Base-by-base conservation (phyloP, 768 basidiomycete species). In the Mycena indigotica region DNA sequence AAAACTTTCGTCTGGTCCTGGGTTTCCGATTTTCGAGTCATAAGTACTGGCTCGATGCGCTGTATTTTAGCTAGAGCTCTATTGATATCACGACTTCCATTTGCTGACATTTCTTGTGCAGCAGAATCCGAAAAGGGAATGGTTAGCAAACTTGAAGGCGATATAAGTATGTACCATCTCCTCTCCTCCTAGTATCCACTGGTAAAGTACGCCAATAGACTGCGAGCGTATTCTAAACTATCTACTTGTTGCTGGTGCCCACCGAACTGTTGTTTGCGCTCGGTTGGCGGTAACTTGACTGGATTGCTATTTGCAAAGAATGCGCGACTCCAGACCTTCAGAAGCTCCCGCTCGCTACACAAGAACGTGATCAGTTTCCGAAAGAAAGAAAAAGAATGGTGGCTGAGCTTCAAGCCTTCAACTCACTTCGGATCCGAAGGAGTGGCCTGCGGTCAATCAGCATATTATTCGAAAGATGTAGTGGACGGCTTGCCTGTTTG, bases 151-250 rank as follows among this genome's bases (percentile, higher is more conserved):
- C n/a, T n/a, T n/a, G n/a, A n/a, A n/a, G n/a, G n/a, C n/a, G n/a
- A n/a, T n/a, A n/a, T n/a, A n/a, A n/a, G n/a, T n/a, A n/a, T n/a
- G n/a, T n/a, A n/a, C n/a, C n/a, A n/a, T n/a, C n/a, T 35, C 32
- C 32, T 35, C 32, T 35, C 17, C 32, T 19, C 23, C 41, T 44
- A 61, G 39, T 61, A 61, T 5, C 49, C 56, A 21, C 56, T 39
- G 12, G 52, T 44, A 28, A 61, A 23, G 19, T 51, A 57, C 28
- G 39, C 13, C 15, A 57, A 44, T 26, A 50, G 19, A 6, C 19
- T 49, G 4, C 41, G 40, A 5, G 53, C 29, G 6, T 19, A 15
- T 19, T 28, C 19, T 35, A 16, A 3, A 2, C 28, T 23, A 21
- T 28, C 8, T 51, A 35, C 26, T 16, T 32, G 19, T 6, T 26